Base-by-base conservation (phyloP, 1,284 basidiomycete species). In the Heterobasidion annosum region DNA sequence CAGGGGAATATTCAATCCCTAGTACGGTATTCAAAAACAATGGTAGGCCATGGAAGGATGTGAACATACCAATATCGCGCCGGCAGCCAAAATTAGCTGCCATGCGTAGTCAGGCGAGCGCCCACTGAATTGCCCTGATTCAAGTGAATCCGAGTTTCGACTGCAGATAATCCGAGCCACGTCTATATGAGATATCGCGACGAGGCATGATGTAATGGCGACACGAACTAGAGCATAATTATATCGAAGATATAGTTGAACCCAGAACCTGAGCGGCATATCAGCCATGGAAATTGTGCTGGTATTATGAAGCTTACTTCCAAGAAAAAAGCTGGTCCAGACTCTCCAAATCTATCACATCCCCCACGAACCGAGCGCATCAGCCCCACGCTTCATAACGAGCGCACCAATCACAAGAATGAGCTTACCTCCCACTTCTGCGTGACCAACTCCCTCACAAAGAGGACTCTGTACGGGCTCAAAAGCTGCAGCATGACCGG, bases 321-420 rank as follows among this genome's bases (percentile, higher is more conserved):
- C 91, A 32, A 85, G 73, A 65, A 93, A 91, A 74, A 93, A 88
- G 50, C 82, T 83, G 1, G 89, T 86, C 63, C 81, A 79, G 9
- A 88, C 61, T 60, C 92, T 76, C 88, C 91, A 93, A 50, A 94
- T 32, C 82, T 94, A 66, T 10, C 16, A 18, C 15, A 16, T 15
- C 18, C 15, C 16, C 12, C 12, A 19, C 12, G 7, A 40, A 47
- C 45, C 10, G 18, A 47, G 10, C 25, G 3, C 18, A 9, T 47
- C 45, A 47, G 34, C 33, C 25, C 25, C 4, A 25, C 5, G 25
- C 25, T 10, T 12, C 7, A 7, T n/a, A 48, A 13, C 40, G 25
- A 9, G 10, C 18, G 25, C 25, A 25, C 25, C 25, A 25, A 25
- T 3, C 4, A 25, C 3, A 10, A 19, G 35, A 34, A n/a, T 46